A percentile compares a stretch with the other conserved stretches of the same genome.
These are phyloP conservation scores for Ambrosiella xylebori DNA, from an alignment of 2,329 filamentous ascomycete species.

Conservation along the genomic window DNA sequence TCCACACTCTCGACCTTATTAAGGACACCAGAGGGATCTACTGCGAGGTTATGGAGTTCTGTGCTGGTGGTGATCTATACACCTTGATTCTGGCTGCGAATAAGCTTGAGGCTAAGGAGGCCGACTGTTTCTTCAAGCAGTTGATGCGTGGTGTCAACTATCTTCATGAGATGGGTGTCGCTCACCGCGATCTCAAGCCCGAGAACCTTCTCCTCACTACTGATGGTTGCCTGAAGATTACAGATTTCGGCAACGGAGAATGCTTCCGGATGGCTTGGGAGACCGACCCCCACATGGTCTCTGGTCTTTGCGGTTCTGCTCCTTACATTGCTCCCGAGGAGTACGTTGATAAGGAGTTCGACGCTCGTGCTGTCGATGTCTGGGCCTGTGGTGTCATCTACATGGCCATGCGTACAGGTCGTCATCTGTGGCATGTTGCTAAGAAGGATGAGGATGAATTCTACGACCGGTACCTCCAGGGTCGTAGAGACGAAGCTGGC, in stretches of 20 bases:
- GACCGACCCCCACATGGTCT: constrained; percentile 94
- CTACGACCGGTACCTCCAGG: constrained; percentile 84
- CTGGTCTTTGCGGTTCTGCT: constrained; percentile 85
- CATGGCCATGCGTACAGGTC: constrained; percentile 96
- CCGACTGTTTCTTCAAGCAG: constrained; percentile 98
- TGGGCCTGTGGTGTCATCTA: constrained; percentile 99
- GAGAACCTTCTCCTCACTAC: constrained; percentile 91
- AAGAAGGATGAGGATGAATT: constrained; percentile 97
- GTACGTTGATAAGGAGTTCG: constrained; percentile 88
- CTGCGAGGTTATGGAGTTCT: constrained; percentile 99
- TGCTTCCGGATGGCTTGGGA: constrained; percentile 99
- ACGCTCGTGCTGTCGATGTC: constrained; percentile 90
- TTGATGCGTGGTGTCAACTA: constrained; percentile 98
- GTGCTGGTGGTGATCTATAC: constrained; percentile 88
- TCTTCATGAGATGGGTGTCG: constrained; percentile 98
- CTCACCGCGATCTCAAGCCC: constrained; percentile 89
- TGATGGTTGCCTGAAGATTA: constrained; percentile 87
- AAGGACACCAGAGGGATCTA: constrained; percentile 95
- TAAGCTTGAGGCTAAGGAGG: constrained; percentile 80
- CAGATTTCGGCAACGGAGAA: constrained; percentile 96
- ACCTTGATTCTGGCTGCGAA: constrained; percentile 79
- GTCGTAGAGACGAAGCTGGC: constrained; percentile 81
- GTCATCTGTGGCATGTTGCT: constrained; percentile 92
- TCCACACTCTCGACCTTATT: constrained; percentile 87
- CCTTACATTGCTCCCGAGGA: constrained; percentile 97